phyloP scores from a whole-genome alignment of 768 basidiomycete species.

The Pholiota molesta region DNA sequence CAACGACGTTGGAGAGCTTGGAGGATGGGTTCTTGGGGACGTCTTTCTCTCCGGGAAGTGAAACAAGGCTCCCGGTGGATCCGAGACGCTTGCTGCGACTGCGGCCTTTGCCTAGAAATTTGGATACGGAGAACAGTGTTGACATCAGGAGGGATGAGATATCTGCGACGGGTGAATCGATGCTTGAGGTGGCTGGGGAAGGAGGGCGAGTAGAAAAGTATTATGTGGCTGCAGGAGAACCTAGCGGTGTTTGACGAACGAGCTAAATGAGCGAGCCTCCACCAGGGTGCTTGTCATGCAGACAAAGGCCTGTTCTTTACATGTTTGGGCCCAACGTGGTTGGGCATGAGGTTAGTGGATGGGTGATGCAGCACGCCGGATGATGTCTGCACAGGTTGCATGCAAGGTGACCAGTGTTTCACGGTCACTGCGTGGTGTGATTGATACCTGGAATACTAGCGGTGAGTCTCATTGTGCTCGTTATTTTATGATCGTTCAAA shows the following conservation, averaged over 20 bases:
- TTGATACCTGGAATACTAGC: no score
- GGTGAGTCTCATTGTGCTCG: no score
- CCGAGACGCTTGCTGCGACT: conserved; percentile 9
- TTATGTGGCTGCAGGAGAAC: background rate
- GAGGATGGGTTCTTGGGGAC: background rate
- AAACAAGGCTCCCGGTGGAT: background rate
- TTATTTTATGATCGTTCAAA: no score
- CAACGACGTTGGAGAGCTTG: conserved; percentile 8
- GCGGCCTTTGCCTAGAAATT: conserved; percentile 19
- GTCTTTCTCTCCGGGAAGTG: background rate
- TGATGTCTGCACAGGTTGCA: no score
- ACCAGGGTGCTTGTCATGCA: background rate
- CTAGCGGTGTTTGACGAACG: background rate
- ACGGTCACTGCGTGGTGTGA: no score
- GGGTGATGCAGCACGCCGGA: no score
- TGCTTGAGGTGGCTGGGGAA: background rate
- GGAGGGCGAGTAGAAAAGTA: background rate
- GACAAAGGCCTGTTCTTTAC: background rate
- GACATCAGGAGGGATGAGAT: conserved; percentile 11
- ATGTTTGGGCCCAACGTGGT: background rate
- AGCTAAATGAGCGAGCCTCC: background rate
- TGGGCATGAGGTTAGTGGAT: background rate
- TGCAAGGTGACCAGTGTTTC: no score
- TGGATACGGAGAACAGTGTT: conserved; percentile 21
- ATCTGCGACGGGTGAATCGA: background rate